Evolutionary conservation across 441 rosid species (phyloP), one percentile per base, ranked within the genome.

Genomic region (Adansonia madagascariensis): DNA sequence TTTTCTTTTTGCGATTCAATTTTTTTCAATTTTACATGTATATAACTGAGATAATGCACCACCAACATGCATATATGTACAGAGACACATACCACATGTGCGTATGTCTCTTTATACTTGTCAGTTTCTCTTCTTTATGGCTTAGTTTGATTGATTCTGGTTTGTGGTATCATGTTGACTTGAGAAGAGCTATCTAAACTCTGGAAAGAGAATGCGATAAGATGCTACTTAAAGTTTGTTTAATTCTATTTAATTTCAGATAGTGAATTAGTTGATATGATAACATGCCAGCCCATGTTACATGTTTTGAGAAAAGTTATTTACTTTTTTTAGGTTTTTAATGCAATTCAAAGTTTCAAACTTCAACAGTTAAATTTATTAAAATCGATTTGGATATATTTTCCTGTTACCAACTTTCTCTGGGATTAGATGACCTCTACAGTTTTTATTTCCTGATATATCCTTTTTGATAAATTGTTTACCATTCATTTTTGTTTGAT

Each of bases 391-490:
- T 4, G 17, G 43, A 47, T 68, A 68, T 47, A 8, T 17, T 43
- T 71, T 71, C 15, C 46, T 8, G 56, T 4, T 12, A 11, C 73
- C 39, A 47, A 52, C 73, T 46, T 47, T 46, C 27, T 67, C n/a
- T 10, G 20, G 35, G 22, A 49, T 70, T 69, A 69, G 22, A 65
- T 65, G 71, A 70, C 20, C 20, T 44, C 15, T 61, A 22, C 59
- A 66, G 57, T 60, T 71, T 12, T 59, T 59, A 22, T 56, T 39
- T 50, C 47, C 66, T 47, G 44, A 35, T 75, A 77, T 59, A 55
- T n/a, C 20, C 11, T 71, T 67, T 64, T 74, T 50, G 55, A 43
- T 73, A 47, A 35, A 9, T 57, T 62, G 53, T 31, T 76, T 15
- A 22, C 59, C 50, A 39, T 27, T 60, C 53, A 43, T 39, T 59